Conservation (phyloP, 2,329 filamentous ascomycete species). For the Fusarium bactridioides region DNA sequence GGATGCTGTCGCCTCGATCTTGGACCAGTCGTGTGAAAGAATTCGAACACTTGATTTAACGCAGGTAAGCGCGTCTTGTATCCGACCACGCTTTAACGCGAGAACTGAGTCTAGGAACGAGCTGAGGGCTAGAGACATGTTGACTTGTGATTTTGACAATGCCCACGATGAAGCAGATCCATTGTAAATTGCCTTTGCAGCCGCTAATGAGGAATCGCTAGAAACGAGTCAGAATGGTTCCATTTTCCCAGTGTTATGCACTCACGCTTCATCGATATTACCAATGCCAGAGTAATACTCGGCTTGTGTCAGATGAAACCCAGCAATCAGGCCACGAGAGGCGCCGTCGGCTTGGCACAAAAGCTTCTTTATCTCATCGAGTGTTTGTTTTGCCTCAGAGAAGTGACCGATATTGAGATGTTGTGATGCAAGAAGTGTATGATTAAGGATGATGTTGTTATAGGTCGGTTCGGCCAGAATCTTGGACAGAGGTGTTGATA, state of each 20-base stretch:
- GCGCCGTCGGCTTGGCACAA: slow-evolving; percentile 48
- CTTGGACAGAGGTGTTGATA: slow-evolving; percentile 54
- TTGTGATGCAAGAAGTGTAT: slow-evolving; percentile 60
- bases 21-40: slow-evolving; percentile 64
- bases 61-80: slow-evolving; percentile 64
- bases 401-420: slow-evolving; percentile 63
- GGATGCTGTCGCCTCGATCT: slow-evolving; percentile 51
- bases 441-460: slow-evolving; percentile 55
- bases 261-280: slow-evolving; percentile 67
- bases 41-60: slow-evolving; percentile 66
- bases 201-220: slow-evolving; percentile 46
- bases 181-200: slow-evolving; percentile 50
- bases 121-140: slow-evolving; percentile 42
- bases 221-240: slow-evolving; percentile 15
- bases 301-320: slow-evolving; percentile 74
- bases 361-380: slow-evolving; percentile 66
- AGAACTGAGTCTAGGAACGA: slow-evolving; percentile 70
- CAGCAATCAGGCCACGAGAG: slow-evolving; percentile 52
- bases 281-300: slow-evolving; percentile 77
- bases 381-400: slow-evolving; percentile 56
- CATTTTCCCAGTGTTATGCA: neutral
- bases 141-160: slow-evolving; percentile 45
- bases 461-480: slow-evolving; percentile 43
- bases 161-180: slow-evolving; percentile 46
- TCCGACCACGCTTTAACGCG: slow-evolving; percentile 67